Conservation (phyloP, 164 flowering plant species). For the Kalanchoe fedtschenkoi region DNA sequence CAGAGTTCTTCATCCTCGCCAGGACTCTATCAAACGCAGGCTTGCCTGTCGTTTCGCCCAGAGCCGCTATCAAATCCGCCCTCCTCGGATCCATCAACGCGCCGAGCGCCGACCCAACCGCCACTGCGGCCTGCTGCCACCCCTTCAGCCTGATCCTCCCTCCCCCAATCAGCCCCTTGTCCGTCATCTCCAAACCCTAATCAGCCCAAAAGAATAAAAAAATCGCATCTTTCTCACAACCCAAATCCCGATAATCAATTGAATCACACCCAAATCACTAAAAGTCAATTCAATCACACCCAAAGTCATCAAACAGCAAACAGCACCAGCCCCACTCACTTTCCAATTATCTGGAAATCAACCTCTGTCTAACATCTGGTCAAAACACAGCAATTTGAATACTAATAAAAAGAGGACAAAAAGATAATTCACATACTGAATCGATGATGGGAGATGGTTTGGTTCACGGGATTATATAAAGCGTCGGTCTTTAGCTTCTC, state of each 20-base stretch:
- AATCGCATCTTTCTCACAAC: not conserved
- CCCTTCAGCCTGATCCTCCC: conserved; percentile 47
- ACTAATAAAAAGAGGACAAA: no score
- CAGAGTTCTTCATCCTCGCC: conserved; percentile 64
- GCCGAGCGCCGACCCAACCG: conserved; percentile 81
- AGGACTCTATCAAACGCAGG: conserved; percentile 84
- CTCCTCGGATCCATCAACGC: conserved; percentile 78
- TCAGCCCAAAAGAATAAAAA: not conserved
- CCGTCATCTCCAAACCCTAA: not conserved
- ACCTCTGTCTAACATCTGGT: no score
- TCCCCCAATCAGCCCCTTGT: conserved; percentile 31
- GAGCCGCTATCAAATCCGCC: conserved; percentile 88
- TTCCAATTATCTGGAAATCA: no score
- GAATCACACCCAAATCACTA: not conserved
- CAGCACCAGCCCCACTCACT: no score
- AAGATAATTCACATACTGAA: no score
- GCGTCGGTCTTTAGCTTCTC: no score
- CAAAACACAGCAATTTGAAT: no score
- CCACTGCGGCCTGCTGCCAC: conserved; percentile 92
- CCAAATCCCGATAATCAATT: not conserved
- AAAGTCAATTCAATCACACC: not conserved
- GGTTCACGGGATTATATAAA: no score
- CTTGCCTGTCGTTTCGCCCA: conserved; percentile 93
- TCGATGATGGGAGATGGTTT: no score
- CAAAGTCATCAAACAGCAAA: no score